phyloP scores from a whole-genome alignment of 768 basidiomycete genomes.

The Pleurotus djamor region DNA sequence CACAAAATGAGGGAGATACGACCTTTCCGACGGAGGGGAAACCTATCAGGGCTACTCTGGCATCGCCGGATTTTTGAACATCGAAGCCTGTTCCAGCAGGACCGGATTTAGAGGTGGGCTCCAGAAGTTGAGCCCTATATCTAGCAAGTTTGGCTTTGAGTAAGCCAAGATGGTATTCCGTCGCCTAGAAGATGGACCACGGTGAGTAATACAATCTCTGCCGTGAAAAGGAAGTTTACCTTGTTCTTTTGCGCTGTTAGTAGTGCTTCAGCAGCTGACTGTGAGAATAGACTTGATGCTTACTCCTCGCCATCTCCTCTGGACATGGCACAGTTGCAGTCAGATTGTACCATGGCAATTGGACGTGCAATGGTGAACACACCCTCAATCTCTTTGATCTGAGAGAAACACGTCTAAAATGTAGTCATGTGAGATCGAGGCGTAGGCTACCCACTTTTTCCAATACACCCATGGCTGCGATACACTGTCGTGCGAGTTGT shows the following conservation, averaged over 20 bases:
- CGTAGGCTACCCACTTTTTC: slow-evolving; percentile 65
- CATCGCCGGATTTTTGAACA: slow-evolving; percentile 81
- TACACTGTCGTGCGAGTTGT: not conserved
- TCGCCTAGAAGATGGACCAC: slow-evolving; percentile 55
- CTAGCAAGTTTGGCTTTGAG: slow-evolving; percentile 94
- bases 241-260: slow-evolving; percentile 91
- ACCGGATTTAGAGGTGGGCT: slow-evolving; percentile 83
- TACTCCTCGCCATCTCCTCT: slow-evolving; percentile 99
- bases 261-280: not conserved
- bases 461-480: slow-evolving; percentile 78
- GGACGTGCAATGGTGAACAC: slow-evolving; percentile 23
- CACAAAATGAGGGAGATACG: not conserved
- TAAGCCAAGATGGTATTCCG: slow-evolving; percentile 91
- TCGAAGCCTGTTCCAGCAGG: slow-evolving; percentile 85
- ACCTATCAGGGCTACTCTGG: slow-evolving; percentile 88
- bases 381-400: slow-evolving; percentile 98
- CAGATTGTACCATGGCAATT: not conserved
- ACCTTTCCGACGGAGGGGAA: slow-evolving; percentile 96
- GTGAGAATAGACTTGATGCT: slow-evolving; percentile 25
- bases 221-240: slow-evolving; percentile 32
- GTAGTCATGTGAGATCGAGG: slow-evolving; percentile 6
- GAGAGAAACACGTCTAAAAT: not conserved
- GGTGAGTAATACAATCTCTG: not conserved
- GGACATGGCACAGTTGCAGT: not conserved
- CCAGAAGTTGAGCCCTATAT: slow-evolving; percentile 93